Evolutionary conservation across 495 filamentous ascomycete genomes (phyloP).

Genomic region (Aspergillus ostianus): DNA sequence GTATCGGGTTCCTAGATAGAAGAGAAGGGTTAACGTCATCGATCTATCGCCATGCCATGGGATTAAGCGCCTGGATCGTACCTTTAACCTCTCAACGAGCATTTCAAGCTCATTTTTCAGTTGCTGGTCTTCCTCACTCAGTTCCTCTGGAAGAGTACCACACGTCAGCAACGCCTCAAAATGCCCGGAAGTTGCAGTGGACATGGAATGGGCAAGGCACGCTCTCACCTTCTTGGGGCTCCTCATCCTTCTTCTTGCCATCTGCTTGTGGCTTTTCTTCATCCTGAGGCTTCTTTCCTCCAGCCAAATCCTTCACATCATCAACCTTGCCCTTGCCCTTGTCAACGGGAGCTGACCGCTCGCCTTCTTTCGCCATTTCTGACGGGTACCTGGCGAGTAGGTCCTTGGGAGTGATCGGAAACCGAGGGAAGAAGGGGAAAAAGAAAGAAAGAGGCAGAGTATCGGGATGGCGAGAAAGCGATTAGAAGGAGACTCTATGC

Average conservation of each 20-base stretch:
- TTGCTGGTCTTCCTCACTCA: conserved; percentile 97
- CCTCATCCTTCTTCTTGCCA: conserved; percentile 72
- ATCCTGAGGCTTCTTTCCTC: conserved; percentile 62
- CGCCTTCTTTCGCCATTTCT: conserved; percentile 88
- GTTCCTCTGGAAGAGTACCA: conserved; percentile 62
- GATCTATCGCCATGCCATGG: conserved; percentile 2
- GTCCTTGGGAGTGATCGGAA: conserved; percentile 15
- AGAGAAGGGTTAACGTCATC: conserved; percentile 29
- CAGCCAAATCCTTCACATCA: conserved; percentile 55
- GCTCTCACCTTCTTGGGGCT: conserved; percentile 54
- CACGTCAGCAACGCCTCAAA: conserved; percentile 10
- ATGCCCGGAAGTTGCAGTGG: conserved; percentile 3
- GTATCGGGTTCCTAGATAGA: conserved; percentile 73
- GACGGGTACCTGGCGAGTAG: conserved; percentile 38
- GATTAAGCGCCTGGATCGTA: conserved; percentile 37
- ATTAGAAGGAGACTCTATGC: conserved; percentile 24
- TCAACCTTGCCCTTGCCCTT: conserved; percentile 95
- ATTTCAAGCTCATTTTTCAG: conserved; percentile 98
- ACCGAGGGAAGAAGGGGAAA: conserved; percentile 9
- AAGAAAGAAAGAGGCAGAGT: conserved; percentile 3
- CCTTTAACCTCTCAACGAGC: conserved; percentile 92
- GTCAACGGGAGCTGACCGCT: conserved; percentile 77
- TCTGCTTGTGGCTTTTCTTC: conserved; percentile 67
- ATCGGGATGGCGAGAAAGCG: conserved; percentile 15
- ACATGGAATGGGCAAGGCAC: background rate